Conservation (phyloP, 805 yeast species). For the Myxozyma geophila region DNA sequence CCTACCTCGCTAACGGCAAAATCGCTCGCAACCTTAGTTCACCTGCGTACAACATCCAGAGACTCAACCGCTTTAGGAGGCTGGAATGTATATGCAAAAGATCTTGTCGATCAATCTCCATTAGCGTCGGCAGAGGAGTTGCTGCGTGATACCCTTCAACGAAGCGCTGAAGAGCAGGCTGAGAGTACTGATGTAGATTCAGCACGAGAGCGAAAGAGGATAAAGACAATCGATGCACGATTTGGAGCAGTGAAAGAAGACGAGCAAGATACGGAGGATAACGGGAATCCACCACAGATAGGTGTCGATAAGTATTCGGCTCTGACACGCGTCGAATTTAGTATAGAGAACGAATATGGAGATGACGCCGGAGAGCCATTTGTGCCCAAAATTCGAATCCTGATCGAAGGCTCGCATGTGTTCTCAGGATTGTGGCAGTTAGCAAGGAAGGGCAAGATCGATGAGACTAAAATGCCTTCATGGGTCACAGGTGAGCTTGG, state of each 20-base stretch:
- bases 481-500: conserved; percentile 38
- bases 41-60: conserved; percentile 22
- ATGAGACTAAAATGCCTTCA: conserved; percentile 30
- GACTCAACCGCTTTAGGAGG: conserved; percentile 34
- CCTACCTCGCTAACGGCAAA: conserved; percentile 27
- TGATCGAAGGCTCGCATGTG: conserved; percentile 35
- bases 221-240: conserved; percentile 25
- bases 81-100: conserved; percentile 36
- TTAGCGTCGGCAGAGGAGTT: conserved; percentile 25
- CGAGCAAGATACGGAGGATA: background rate
- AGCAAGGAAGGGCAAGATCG: conserved; percentile 25
- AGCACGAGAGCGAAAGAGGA: conserved; percentile 9
- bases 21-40: conserved; percentile 23
- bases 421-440: conserved; percentile 33
- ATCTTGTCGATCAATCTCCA: conserved; percentile 34
- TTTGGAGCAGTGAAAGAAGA: conserved; percentile 22
- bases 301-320: conserved; percentile 14
- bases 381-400: conserved; percentile 22
- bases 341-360: conserved; percentile 17
- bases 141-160: background rate
- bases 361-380: conserved; percentile 1
- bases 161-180: background rate
- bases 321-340: conserved; percentile 26
- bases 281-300: conserved; percentile 1
- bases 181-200: conserved; percentile 12